Conservation (phyloP, 805 yeast genomes). For the Sugiyamaella qingdaonensis region DNA sequence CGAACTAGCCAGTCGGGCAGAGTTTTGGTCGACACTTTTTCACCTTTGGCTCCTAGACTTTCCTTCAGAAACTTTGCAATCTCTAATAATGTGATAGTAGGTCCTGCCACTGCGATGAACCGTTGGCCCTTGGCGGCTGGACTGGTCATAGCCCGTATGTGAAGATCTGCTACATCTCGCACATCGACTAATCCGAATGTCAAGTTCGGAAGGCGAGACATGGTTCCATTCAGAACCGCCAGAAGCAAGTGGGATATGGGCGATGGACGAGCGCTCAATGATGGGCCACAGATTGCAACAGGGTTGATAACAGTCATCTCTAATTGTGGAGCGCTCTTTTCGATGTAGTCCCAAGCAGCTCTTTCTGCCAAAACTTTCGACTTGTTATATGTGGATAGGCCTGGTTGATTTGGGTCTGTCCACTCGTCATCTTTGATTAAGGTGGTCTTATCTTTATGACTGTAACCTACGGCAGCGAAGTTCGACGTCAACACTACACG, state of each 20-base stretch:
- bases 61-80: background rate
- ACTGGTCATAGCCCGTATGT: conserved; percentile 47
- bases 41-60: background rate
- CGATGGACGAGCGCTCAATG: background rate
- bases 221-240: background rate
- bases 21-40: background rate
- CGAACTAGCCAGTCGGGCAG: background rate
- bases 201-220: background rate
- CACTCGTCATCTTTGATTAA: background rate
- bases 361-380: conserved; percentile 55
- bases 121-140: conserved; percentile 26
- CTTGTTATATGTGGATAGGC: conserved; percentile 26
- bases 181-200: conserved; percentile 40
- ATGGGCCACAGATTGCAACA: conserved; percentile 32
- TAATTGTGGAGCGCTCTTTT: conserved; percentile 25
- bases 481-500: conserved; percentile 46
- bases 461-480: conserved; percentile 43
- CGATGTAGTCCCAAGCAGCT: conserved; percentile 53
- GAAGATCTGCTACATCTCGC: conserved; percentile 60
- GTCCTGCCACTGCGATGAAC: conserved; percentile 26
- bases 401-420: background rate
- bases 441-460: conserved; percentile 28
- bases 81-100: background rate
- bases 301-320: conserved; percentile 29
- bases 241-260: background rate